These are phyloP conservation scores for Firmiana major DNA, from an alignment of 345 rosid genomes.

Conservation along the genomic window DNA sequence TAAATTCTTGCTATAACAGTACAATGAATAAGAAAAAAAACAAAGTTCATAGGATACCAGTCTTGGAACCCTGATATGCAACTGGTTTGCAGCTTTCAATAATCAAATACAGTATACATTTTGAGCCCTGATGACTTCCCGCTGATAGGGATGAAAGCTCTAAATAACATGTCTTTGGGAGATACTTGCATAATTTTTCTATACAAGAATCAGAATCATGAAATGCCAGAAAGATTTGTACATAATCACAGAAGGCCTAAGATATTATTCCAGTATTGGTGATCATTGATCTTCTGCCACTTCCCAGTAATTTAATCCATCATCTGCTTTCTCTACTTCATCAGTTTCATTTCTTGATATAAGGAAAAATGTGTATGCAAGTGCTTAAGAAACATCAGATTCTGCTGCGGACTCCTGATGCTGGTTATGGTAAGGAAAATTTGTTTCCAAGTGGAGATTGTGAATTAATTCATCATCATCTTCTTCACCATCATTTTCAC, in stretches of 20 bases:
- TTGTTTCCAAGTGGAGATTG: slow-evolving; percentile 18
- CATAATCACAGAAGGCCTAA: background rate
- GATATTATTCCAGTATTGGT: background rate
- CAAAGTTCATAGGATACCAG: background rate
- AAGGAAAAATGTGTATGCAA: background rate
- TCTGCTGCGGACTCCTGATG: slow-evolving; percentile 20
- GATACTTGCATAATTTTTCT: background rate
- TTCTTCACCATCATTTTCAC: slow-evolving; percentile 28
- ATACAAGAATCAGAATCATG: background rate
- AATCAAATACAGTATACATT: background rate
- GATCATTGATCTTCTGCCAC: background rate
- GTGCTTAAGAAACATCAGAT: slow-evolving; percentile 9
- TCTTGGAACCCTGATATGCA: too few relatives aligned
- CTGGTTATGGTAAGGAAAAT: slow-evolving; percentile 20
- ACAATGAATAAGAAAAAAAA: background rate
- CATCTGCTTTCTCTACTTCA: background rate
- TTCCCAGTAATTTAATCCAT: background rate
- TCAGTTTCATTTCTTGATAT: background rate
- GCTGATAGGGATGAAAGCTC: too few relatives aligned
- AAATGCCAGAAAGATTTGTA: background rate
- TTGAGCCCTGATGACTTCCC: background rate
- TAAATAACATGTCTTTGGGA: background rate
- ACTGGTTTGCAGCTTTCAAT: too few relatives aligned
- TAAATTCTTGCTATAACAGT: background rate
- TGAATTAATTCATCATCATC: slow-evolving; percentile 21